Conservation (phyloP, 306 rosid species). For the Abrus pulchellus region DNA sequence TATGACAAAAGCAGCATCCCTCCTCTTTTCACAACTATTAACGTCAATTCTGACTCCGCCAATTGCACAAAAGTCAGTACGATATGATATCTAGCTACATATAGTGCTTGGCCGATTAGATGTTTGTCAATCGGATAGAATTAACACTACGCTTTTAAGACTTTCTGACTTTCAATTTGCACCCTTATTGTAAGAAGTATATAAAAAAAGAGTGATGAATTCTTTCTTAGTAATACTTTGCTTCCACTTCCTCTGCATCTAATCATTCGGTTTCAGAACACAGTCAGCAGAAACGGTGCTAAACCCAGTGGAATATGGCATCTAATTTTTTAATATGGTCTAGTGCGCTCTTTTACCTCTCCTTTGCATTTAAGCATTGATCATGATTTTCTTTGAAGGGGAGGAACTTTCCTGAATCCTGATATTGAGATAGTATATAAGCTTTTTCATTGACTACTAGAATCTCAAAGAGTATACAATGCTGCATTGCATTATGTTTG, state of each 20-base stretch:
- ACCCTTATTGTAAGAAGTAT: not conserved
- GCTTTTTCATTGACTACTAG: not conserved
- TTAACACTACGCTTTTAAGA: not conserved
- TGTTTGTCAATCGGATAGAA: not conserved
- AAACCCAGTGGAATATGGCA: not conserved
- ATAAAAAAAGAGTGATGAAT: not conserved
- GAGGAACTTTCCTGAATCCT: not conserved
- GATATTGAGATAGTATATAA: not conserved
- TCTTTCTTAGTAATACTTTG: not conserved
- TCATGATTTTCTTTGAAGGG: not conserved
- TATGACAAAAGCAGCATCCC: not conserved
- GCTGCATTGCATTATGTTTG: slow-evolving; percentile 1
- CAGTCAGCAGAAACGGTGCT: not conserved
- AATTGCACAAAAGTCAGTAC: slow-evolving; percentile 8
- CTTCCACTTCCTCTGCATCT: not conserved
- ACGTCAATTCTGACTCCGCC: not conserved
- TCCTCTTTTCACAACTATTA: not conserved
- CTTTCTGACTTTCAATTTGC: not conserved
- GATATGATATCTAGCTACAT: slow-evolving; percentile 10
- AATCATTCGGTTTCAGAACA: not conserved
- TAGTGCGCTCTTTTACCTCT: not conserved
- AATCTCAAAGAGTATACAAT: slow-evolving; percentile 4
- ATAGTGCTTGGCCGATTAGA: not conserved
- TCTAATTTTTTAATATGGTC: too few relatives aligned
- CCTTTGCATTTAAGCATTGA: not conserved